Evolutionary conservation across 305 asterid genomes (phyloP), one percentile per base, ranked within the genome.

Genomic region (Solanum hybrid): DNA sequence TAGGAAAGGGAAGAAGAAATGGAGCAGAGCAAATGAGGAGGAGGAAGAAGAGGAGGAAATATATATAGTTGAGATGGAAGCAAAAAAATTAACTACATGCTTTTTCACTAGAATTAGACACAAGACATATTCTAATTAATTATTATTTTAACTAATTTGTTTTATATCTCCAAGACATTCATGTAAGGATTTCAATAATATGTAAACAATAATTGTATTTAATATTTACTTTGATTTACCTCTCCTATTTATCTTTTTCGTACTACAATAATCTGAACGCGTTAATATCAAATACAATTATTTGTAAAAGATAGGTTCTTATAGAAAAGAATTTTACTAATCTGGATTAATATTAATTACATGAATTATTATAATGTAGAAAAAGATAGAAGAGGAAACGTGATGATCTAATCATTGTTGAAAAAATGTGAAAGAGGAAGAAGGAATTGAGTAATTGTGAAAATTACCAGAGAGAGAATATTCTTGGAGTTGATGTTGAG

Each of bases 381-480:
- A 82, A 4, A 37, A 81, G 67, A 39, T 81, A 39, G 12, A 46
- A 24, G 28, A 34, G 8, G 29, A 61, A 86, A 64, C 13, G 8
- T 24, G 57, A 67, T 64, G n/a, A 86, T 6, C 12, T 67, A 12
- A 86, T 87, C 20, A 67, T 36, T 87, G 22, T 16, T 67, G 39
- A 20, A 86, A 74, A 86, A 75, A 35, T 89, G 91, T 29, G 24
- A 69, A 71, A 34, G 90, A 78, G 73, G 80, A 57, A 34, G 79
- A 82, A 75, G 24, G 34, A 71, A 71, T 86, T 35, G 51, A 22
- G 79, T 69, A 73, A 8, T 22, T 5, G 28, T 87, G 67, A 29
- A 87, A 74, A 26, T 87, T 75, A 87, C 74, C 85, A 6, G 40
- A 28, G 16, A 87, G 22, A 87, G 81, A 37, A 71, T 67, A 74